These are phyloP conservation scores for Globisporangium parvum DNA, from an alignment of 352 stramenopile genomes.

Conservation along the genomic window DNA sequence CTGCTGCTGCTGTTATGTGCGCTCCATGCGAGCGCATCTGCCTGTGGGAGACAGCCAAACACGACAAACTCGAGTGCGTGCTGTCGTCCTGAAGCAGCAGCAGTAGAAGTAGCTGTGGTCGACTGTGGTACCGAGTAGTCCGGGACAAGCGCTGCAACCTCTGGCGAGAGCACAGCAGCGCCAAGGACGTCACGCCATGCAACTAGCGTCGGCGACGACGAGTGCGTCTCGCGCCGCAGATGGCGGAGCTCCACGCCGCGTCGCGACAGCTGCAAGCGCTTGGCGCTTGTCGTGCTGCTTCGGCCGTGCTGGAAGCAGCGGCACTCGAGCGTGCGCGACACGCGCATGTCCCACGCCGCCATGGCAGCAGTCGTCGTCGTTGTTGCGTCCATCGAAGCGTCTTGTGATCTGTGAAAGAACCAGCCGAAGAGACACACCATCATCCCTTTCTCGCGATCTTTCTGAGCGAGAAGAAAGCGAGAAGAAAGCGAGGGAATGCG, in stretches of 20 bases:
- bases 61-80: slow-evolving; percentile 29
- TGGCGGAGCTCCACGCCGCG: slow-evolving; percentile 7
- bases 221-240: not conserved
- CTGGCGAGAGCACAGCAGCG: slow-evolving; percentile 22
- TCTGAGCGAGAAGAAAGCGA: too few relatives aligned
- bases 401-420: too few relatives aligned
- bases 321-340: slow-evolving; percentile 7
- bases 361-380: not conserved
- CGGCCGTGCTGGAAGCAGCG: slow-evolving; percentile 3
- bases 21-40: not conserved
- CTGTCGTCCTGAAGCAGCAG: slow-evolving; percentile 3
- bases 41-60: slow-evolving; percentile 25
- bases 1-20: not conserved
- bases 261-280: slow-evolving; percentile 4
- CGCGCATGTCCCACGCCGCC: not conserved
- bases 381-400: not conserved
- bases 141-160: slow-evolving; percentile 15
- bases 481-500: too few relatives aligned
- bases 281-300: not conserved
- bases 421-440: too few relatives aligned
- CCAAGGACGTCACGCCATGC: slow-evolving; percentile 42
- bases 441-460: too few relatives aligned
- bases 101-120: too few relatives aligned
- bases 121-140: slow-evolving; percentile 10
- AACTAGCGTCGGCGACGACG: slow-evolving; percentile 15